Evolutionary conservation across 805 yeast genomes (phyloP).

Genomic region (Candida parachauliodes): DNA sequence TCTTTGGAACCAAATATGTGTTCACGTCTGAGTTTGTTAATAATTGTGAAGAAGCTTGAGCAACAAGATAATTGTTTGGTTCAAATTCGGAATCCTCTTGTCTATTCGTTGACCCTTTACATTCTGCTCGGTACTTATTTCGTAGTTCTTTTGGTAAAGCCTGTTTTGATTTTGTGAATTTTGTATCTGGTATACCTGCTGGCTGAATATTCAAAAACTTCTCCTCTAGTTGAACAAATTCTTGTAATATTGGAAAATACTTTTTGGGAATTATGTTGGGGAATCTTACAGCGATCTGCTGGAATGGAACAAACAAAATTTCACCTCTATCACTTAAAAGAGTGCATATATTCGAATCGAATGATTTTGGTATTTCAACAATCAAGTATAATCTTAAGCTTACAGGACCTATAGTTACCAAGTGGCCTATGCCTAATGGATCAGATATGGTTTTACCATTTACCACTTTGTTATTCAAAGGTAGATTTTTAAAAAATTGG

Average conservation of each 20-base stretch:
- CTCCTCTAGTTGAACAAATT: conserved; percentile 26
- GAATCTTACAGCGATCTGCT: conserved; percentile 46
- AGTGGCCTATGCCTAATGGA: conserved; percentile 50
- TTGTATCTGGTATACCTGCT: conserved; percentile 32
- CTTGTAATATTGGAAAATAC: conserved; percentile 19
- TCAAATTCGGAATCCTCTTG: conserved; percentile 12
- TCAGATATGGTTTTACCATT: not conserved
- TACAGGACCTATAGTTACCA: conserved; percentile 50
- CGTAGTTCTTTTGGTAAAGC: conserved; percentile 19
- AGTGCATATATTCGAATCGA: conserved; percentile 54
- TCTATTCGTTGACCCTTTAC: conserved; percentile 7
- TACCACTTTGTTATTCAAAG: not conserved
- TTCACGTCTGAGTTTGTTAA: conserved; percentile 31
- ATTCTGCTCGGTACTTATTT: not conserved
- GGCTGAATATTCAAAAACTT: conserved; percentile 34
- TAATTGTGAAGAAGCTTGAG: conserved; percentile 33
- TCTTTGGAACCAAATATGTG: conserved; percentile 33
- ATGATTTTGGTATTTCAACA: conserved; percentile 47
- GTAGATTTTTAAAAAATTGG: conserved; percentile 1
- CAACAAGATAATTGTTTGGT: conserved; percentile 26
- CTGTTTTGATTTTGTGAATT: conserved; percentile 20
- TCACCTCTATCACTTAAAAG: conserved; percentile 57
- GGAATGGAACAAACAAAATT: conserved; percentile 44
- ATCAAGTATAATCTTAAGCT: conserved; percentile 51
- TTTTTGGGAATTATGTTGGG: conserved; percentile 46